Conservation (phyloP, 345 rosid species). For the Rhodamnia rubescens region DNA sequence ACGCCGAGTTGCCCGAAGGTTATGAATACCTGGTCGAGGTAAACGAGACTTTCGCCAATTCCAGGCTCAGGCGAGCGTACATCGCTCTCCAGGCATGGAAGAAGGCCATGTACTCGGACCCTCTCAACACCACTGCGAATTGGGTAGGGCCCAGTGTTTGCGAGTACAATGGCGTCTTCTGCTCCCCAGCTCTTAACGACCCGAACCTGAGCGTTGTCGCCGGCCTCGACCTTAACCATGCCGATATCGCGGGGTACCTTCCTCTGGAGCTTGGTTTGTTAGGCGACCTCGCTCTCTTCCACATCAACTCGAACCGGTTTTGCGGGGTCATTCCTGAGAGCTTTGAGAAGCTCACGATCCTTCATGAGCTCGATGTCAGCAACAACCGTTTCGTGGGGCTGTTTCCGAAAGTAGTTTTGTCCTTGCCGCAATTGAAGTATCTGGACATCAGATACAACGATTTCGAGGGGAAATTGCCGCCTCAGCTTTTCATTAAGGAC, state of each 20-base stretch:
- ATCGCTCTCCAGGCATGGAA: constrained; percentile 62
- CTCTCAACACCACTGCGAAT: constrained; percentile 31
- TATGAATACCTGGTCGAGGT: constrained; percentile 13
- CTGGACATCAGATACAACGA: constrained; percentile 50
- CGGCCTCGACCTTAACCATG: constrained; percentile 58
- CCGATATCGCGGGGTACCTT: constrained; percentile 53
- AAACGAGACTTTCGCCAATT: constrained; percentile 28
- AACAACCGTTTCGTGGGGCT: constrained; percentile 53
- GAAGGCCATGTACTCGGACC: constrained; percentile 44
- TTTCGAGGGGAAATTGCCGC: constrained; percentile 55
- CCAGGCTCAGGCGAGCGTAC: constrained; percentile 37
- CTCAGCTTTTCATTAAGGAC: constrained; percentile 33
- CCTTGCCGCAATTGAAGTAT: constrained; percentile 32
- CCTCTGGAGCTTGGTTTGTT: constrained; percentile 47
- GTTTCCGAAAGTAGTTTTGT: constrained; percentile 33
- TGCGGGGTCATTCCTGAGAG: constrained; percentile 58
- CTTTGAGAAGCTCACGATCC: constrained; percentile 26
- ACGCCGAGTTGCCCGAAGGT: constrained; percentile 12
- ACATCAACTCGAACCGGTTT: constrained; percentile 59
- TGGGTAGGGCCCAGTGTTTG: constrained; percentile 63
- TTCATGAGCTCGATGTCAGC: constrained; percentile 56
- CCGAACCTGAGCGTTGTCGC: constrained; percentile 32
- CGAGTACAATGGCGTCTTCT: constrained; percentile 46
- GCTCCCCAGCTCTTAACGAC: constrained; percentile 43
- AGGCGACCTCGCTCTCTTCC: constrained; percentile 54